Percentiles rank a stretch among this genome's conserved stretches.
Evolutionary conservation across 2,329 filamentous ascomycete species (phyloP).

Genomic region (Microsporum canis): DNA sequence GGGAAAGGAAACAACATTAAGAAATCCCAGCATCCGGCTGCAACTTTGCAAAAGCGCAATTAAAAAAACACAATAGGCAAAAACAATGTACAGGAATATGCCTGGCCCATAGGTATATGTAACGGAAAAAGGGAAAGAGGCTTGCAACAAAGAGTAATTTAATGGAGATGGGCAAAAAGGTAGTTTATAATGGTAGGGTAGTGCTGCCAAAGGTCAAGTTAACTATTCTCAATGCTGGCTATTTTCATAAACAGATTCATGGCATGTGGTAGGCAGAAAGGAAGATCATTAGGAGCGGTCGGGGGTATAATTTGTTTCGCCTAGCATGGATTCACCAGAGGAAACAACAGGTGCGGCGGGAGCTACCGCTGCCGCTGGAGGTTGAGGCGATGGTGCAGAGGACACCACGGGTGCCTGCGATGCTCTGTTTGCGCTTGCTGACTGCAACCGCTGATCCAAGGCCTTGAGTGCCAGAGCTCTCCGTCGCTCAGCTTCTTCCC

Average conservation of each 20-base stretch:
- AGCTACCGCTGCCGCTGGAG: conserved; percentile 32
- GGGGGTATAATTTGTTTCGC: conserved; percentile 59
- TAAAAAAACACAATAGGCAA: background rate
- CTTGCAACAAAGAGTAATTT: background rate
- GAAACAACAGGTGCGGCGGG: conserved; percentile 45
- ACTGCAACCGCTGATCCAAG: conserved; percentile 79
- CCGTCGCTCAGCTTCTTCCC: conserved; percentile 83
- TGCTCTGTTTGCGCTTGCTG: conserved; percentile 53
- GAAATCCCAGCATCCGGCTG: background rate
- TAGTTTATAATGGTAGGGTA: background rate
- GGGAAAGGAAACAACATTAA: background rate
- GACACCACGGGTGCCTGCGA: conserved; percentile 27
- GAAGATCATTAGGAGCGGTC: conserved; percentile 37
- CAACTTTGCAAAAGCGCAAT: background rate
- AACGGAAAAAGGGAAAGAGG: background rate
- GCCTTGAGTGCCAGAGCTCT: conserved; percentile 82
- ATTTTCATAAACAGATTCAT: background rate
- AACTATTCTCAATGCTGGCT: background rate
- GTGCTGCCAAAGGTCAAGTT: background rate
- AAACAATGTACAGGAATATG: background rate
- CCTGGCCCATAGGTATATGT: background rate
- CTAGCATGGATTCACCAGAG: conserved; percentile 49
- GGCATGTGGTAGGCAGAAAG: background rate
- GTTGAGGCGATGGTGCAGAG: conserved; percentile 41
- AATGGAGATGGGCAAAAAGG: background rate